Evolutionary conservation across 129 eudicot species (phyloP), one percentile per base, ranked within the genome.

Genomic region (Dittrichia graveolens): DNA sequence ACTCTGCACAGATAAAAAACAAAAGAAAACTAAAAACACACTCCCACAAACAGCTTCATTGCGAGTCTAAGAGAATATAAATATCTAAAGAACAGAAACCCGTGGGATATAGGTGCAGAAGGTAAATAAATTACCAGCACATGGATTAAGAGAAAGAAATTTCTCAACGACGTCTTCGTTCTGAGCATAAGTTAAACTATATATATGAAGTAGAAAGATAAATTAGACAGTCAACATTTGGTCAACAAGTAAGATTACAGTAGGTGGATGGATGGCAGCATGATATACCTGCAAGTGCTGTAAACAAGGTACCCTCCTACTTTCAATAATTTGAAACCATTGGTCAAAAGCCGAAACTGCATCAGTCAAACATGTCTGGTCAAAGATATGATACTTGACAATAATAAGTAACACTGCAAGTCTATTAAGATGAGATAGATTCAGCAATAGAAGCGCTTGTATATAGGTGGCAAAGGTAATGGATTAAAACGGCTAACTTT

Each of bases 241-340:
- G 65, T 74, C 82, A 35, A 75, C 8, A 52, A 42, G 45, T 11
- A 34, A 55, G 9, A 58, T 39, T 7, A 18, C 10, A 12, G 52
- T 14, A 31, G 10, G 16, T 41, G 2, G 6, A 19, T 39, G 8
- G 44, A 53, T 19, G 43, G 59, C 69, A 56, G 12, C 38, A 49
- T 50, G 40, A 40, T 3, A 4, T 61, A 94, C 98, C 98, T 95
- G 96, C 99, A 95, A 54, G 99, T 95, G 82, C 97, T 95, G 81
- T 95, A 95, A 69, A 90, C 86, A 75, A 95, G 97, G 42, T 40
- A 65, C 48, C 99, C 99, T 40, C 97, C 94, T 60, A 57, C 94
- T 88, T 83, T 95, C 8, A 90, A 85, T 72, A 95, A 61, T 54
- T 86, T 87, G 60, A 90, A 90, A 61, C 99, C 99, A 83, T 95